phyloP scores from a whole-genome alignment of 306 rosid species.

The Rosa lucieae region DNA sequence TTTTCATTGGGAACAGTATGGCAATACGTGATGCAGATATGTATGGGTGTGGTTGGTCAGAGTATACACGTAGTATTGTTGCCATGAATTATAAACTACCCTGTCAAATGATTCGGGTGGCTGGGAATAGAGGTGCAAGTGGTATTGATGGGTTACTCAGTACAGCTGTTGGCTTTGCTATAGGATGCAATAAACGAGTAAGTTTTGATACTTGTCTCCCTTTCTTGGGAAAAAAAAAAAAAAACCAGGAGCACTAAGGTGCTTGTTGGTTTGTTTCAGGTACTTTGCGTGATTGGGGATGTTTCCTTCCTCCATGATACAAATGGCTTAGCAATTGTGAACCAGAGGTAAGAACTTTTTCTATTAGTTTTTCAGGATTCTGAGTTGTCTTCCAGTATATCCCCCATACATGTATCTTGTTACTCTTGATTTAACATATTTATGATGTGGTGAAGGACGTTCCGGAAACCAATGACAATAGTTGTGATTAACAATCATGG shows the following conservation, averaged over 20 bases:
- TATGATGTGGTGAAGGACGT: conserved; percentile 46
- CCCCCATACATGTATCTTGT: neutral
- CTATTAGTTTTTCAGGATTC: conserved; percentile 21
- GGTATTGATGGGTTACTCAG: conserved; percentile 97
- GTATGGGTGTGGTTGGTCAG: conserved; percentile 73
- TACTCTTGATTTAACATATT: conserved; percentile 21
- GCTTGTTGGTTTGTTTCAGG: conserved; percentile 39
- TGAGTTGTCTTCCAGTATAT: conserved; percentile 11
- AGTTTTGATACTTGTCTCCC: conserved; percentile 19
- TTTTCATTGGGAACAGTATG: conserved; percentile 97
- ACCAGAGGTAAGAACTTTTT: conserved; percentile 60
- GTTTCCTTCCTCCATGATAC: conserved; percentile 92
- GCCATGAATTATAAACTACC: conserved; percentile 50
- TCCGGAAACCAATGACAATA: conserved; percentile 86
- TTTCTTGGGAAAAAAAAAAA: neutral
- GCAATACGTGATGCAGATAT: conserved; percentile 87
- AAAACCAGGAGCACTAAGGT: neutral
- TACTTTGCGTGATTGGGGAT: conserved; percentile 83
- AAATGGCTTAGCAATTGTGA: conserved; percentile 81
- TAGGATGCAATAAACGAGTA: conserved; percentile 83
- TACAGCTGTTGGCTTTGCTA: conserved; percentile 92
- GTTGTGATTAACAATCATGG: conserved; percentile 86
- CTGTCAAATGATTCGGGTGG: conserved; percentile 60
- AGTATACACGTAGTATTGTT: conserved; percentile 34
- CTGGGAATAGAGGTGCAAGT: conserved; percentile 93